Conservation (phyloP, 306 rosid genomes). For the Canavalia ensiformis region DNA sequence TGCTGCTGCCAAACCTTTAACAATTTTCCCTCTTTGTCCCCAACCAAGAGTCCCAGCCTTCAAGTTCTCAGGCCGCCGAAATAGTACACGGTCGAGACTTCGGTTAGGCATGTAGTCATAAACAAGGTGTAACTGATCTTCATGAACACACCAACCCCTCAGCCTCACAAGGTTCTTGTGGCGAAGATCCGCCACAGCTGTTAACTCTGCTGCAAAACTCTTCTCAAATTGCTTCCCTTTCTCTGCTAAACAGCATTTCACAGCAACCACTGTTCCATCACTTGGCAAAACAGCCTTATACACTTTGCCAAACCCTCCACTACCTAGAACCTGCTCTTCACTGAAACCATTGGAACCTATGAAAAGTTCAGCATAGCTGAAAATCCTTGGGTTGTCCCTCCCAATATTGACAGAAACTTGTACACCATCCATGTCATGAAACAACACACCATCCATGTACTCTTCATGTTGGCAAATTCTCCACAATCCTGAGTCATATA, state of each 20-base stretch:
- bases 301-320: slow-evolving; percentile 93
- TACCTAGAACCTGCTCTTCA: slow-evolving; percentile 77
- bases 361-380: slow-evolving; percentile 87
- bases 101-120: slow-evolving; percentile 94
- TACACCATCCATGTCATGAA: slow-evolving; percentile 87
- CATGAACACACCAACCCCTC: slow-evolving; percentile 95
- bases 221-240: slow-evolving; percentile 87
- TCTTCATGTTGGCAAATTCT: slow-evolving; percentile 41
- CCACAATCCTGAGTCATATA: slow-evolving; percentile 53
- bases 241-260: slow-evolving; percentile 87
- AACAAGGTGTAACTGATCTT: slow-evolving; percentile 74
- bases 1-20: slow-evolving; percentile 82
- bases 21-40: slow-evolving; percentile 69
- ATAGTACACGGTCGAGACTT: slow-evolving; percentile 86
- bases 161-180: slow-evolving; percentile 90
- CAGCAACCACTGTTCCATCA: slow-evolving; percentile 93
- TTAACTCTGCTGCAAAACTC: slow-evolving; percentile 83
- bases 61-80: slow-evolving; percentile 57
- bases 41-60: slow-evolving; percentile 61
- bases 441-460: slow-evolving; percentile 52
- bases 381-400: slow-evolving; percentile 82
- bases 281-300: slow-evolving; percentile 85
- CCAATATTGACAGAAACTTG: slow-evolving; percentile 73
- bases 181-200: slow-evolving; percentile 93
- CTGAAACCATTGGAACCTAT: slow-evolving; percentile 89